phyloP scores from a whole-genome alignment of 306 rosid genomes.

The Medicago arabica region DNA sequence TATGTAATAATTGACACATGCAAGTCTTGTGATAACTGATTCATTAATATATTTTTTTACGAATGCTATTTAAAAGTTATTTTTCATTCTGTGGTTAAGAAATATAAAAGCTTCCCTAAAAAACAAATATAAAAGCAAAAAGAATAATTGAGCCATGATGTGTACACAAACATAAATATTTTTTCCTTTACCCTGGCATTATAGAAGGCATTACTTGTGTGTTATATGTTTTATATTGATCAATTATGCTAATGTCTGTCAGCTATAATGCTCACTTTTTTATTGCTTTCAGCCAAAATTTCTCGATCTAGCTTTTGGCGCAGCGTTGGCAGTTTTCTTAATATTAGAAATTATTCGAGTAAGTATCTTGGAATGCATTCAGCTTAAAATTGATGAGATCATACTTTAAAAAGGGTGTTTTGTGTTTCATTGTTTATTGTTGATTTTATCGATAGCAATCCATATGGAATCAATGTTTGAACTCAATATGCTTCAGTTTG shows the following conservation, averaged over 20 bases:
- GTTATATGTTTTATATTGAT: constrained; percentile 28
- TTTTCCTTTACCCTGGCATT: not conserved
- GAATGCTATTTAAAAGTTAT: constrained; percentile 4
- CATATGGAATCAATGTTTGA: constrained; percentile 22
- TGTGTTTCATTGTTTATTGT: constrained; percentile 17
- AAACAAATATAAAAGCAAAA: constrained; percentile 15
- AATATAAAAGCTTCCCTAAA: constrained; percentile 23
- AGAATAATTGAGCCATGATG: constrained; percentile 13
- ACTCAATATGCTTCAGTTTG: constrained; percentile 19
- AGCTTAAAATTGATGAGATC: constrained; percentile 25
- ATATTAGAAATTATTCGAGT: constrained; percentile 88
- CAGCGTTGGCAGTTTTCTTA: constrained; percentile 87
- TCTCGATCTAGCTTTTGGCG: constrained; percentile 93
- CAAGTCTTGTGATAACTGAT: not conserved
- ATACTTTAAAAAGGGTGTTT: constrained; percentile 17
- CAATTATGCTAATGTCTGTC: constrained; percentile 18
- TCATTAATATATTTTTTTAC: not conserved
- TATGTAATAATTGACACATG: constrained; percentile 5
- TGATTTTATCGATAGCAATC: constrained; percentile 8
- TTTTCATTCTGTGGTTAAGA: constrained; percentile 10
- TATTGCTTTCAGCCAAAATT: constrained; percentile 81
- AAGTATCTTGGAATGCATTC: constrained; percentile 49
- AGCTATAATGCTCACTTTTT: constrained; percentile 41
- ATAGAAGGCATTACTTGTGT: not conserved
- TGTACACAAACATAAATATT: not conserved